These are phyloP conservation scores for Prunus mongolica DNA, from an alignment of 306 rosid species.

Conservation along the genomic window DNA sequence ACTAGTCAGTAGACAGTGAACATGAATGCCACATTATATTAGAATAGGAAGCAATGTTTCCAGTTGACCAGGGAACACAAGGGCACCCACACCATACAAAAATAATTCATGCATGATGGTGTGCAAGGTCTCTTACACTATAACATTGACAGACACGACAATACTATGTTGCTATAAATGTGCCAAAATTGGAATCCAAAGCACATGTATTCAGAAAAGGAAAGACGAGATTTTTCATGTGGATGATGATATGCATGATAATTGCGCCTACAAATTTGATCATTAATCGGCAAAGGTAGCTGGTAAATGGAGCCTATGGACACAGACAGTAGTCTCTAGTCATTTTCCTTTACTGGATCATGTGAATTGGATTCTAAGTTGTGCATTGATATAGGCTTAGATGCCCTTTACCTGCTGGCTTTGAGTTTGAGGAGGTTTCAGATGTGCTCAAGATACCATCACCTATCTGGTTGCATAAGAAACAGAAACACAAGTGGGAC, in stretches of 20 bases:
- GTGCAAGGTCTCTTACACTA: neutral
- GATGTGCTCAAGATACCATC: neutral
- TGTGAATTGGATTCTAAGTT: neutral
- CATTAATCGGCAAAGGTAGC: neutral
- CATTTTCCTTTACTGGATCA: neutral
- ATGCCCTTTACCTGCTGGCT: neutral
- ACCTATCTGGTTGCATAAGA: neutral
- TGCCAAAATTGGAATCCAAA: neutral
- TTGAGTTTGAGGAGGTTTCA: neutral
- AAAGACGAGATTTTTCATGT: neutral
- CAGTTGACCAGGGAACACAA: neutral
- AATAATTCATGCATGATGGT: no score
- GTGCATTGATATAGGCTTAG: neutral
- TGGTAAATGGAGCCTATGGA: neutral
- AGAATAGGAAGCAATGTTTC: neutral
- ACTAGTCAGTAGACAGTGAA: neutral
- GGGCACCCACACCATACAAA: neutral
- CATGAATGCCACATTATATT: neutral
- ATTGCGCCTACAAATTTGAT: neutral
- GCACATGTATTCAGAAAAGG: neutral
- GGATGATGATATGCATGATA: neutral
- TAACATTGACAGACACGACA: neutral
- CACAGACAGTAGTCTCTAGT: neutral
- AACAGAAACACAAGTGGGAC: neutral
- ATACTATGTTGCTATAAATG: neutral